Conservation (phyloP, 2,329 filamentous ascomycete species). For the Colletotrichum plurivorum region DNA sequence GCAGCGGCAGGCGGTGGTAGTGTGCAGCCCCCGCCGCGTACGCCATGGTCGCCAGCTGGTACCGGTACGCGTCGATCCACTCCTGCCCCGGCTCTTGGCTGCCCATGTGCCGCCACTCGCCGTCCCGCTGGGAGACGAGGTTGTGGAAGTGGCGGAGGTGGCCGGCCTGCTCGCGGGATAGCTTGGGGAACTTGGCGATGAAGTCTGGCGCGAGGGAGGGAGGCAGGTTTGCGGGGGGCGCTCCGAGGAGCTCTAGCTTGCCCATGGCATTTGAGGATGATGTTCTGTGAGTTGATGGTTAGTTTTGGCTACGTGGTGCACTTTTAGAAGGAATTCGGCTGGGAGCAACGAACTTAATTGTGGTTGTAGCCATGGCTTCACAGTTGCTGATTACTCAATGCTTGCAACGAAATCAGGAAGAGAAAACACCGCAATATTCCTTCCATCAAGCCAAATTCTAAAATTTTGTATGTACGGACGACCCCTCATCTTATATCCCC, state of each 20-base stretch:
- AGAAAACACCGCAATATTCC: too few relatives aligned
- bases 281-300: not conserved
- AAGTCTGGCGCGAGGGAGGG: slow-evolving; percentile 12
- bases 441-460: too few relatives aligned
- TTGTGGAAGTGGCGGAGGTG: slow-evolving; percentile 56
- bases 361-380: too few relatives aligned
- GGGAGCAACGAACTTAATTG: too few relatives aligned
- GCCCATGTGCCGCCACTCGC: slow-evolving; percentile 51
- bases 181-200: slow-evolving; percentile 34
- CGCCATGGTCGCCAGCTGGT: slow-evolving; percentile 57
- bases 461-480: too few relatives aligned
- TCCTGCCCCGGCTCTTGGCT: slow-evolving; percentile 54
- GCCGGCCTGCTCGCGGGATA: slow-evolving; percentile 46
- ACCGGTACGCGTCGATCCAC: slow-evolving; percentile 53
- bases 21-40: slow-evolving; percentile 55
- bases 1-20: slow-evolving; percentile 54
- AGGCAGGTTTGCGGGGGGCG: accelerated
- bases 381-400: too few relatives aligned
- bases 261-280: not conserved
- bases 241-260: not conserved
- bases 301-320: not conserved
- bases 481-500: too few relatives aligned
- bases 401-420: too few relatives aligned
- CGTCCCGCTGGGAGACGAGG: slow-evolving; percentile 46
- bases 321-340: too few relatives aligned